Evolutionary conservation across 2,329 filamentous ascomycete genomes (phyloP).

Genomic region (Botrytis porri): DNA sequence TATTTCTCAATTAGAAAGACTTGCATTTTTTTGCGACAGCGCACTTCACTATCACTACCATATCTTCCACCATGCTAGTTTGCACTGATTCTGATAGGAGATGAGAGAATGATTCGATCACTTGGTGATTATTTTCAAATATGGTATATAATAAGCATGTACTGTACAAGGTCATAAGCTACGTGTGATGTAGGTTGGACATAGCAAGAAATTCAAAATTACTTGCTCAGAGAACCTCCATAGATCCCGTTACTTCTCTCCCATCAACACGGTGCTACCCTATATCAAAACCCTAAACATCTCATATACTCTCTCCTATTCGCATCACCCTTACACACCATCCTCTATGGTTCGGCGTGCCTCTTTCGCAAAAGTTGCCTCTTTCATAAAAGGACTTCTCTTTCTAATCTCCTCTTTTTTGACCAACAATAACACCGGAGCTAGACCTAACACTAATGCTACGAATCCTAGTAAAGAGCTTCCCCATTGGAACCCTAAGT

Average conservation of each 20-base stretch:
- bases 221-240: not conserved
- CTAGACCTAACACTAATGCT: conserved; percentile 2
- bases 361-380: conserved; percentile 22
- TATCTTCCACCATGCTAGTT: not conserved
- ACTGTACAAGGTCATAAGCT: not conserved
- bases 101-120: not conserved
- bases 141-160: too few species aligned
- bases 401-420: conserved; percentile 43
- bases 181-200: not conserved
- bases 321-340: not conserved
- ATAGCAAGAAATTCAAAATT: not conserved
- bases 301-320: not conserved
- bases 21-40: not conserved
- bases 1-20: not conserved
- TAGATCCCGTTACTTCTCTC: not conserved
- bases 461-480: conserved; percentile 12
- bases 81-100: not conserved
- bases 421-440: conserved; percentile 41
- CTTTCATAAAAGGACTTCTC: conserved; percentile 41
- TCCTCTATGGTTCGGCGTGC: not conserved
- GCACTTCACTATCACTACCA: not conserved
- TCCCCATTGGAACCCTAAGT: conserved; percentile 12
- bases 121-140: not conserved
- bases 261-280: not conserved
- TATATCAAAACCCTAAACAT: not conserved